Evolutionary conservation across 2,329 filamentous ascomycete genomes (phyloP).

Genomic region (Dichotomopilus funicola): DNA sequence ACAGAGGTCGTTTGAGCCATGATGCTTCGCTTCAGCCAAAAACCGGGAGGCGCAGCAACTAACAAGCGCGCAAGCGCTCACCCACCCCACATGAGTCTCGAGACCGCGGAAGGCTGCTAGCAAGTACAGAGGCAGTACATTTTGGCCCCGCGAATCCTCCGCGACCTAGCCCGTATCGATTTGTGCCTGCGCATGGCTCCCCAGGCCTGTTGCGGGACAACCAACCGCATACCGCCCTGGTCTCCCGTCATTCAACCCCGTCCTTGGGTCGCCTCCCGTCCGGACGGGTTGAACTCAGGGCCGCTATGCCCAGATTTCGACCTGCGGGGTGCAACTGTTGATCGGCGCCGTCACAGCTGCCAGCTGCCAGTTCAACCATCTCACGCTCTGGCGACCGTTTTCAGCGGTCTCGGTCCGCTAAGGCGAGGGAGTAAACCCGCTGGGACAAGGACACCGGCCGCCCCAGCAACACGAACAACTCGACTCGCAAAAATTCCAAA

Average conservation of each 20-base stretch:
- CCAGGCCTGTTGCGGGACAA: slow-evolving; percentile 7
- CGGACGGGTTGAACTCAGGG: background rate
- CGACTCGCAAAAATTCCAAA: no score
- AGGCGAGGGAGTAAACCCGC: no score
- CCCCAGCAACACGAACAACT: no score
- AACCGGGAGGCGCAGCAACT: slow-evolving; percentile 7
- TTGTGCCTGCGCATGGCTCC: background rate
- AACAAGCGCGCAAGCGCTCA: slow-evolving; percentile 22
- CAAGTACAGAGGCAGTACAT: slow-evolving; percentile 1
- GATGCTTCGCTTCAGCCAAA: background rate
- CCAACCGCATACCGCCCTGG: slow-evolving; percentile 14
- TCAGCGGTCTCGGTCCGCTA: no score
- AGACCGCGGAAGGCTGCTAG: background rate
- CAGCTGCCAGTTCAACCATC: background rate
- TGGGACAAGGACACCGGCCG: no score
- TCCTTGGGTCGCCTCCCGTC: slow-evolving; percentile 10
- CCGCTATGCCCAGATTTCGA: slow-evolving; percentile 1
- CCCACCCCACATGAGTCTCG: slow-evolving; percentile 14
- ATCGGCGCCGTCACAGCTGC: background rate
- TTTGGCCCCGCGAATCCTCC: background rate
- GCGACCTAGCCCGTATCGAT: slow-evolving; percentile 2
- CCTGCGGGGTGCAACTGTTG: background rate
- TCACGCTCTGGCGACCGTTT: background rate
- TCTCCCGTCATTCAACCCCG: slow-evolving; percentile 9
- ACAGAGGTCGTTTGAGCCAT: no score